Evolutionary conservation across 2,329 filamentous ascomycete genomes (phyloP), one percentile per base, ranked within the genome.

Genomic region (Beauveria australis): DNA sequence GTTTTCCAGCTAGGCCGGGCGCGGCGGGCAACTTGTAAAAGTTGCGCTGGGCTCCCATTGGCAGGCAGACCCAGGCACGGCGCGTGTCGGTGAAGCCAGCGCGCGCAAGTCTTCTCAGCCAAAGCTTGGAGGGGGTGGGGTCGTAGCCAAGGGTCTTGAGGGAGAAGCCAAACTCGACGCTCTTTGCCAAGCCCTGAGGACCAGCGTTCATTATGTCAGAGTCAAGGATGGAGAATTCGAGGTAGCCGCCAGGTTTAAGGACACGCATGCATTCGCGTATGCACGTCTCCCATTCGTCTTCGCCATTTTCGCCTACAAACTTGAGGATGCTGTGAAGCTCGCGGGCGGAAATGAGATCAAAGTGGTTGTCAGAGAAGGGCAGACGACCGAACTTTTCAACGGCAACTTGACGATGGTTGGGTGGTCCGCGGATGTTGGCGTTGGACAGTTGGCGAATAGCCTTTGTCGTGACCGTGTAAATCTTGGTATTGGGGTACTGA

Each of bases 71-170:
- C 93, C 93, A 97, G 3, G 88, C 88, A 61, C 94, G 87, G 70
- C 91, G 91, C 64, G 92, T 82, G 46, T 88, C 82, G n/a, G 81
- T 79, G 70, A 97, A 97, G 14, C 91, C 89, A 14, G 88, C 86
- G 58, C 86, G 84, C 59, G 82, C 79, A 46, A 99, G 81, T 53
- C 92, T 86, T 19, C 81, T 77, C 3, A 97, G 79, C 78, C 93
- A 97, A 61, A 82, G 81, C 74, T 91, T 92, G 16, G 91, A 94
- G 0, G 93, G 90, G 57, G 80, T 79, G 2, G 93, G 87, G 71
- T 97, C 94, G 72, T 97, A 97, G 33, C 93, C 93, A 3, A 93
- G 84, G 0, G 89, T 93, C 74, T 89, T 89, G 63, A 99, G 87
- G 57, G 89, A 88, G 78, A 94, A 95, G 46, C 89, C 89, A 70